Evolutionary conservation across 2,329 filamentous ascomycete species (phyloP), one percentile per base, ranked within the genome.

Genomic region (Sporothrix curviconia): DNA sequence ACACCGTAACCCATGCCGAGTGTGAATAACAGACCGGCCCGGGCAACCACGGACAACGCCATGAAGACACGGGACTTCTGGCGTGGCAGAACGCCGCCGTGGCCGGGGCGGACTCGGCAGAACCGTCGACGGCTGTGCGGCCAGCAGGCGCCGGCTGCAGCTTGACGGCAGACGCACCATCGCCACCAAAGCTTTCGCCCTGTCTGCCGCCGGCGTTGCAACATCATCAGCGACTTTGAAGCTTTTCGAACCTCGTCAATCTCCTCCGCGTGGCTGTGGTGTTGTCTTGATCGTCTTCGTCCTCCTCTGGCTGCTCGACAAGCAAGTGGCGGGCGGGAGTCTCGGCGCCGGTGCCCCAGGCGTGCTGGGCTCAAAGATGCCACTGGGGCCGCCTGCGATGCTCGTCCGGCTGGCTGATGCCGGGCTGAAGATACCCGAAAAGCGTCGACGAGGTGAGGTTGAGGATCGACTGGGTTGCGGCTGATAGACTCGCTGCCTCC

Each of bases 381-480:
- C 55, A 9, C 36, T 56, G 19, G 17, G 42, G 25, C 30, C 47
- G 42, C 53, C 55, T 22, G 15, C 51, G 60, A 66, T 62, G 43
- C 72, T 68, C 15, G 66, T 66, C 55, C 69, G 69, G 58, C 19
- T 59, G 51, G 56, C 50, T 1, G 22, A 28, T 0, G 82, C 82
- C 7, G 84, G 84, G 11, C 85, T 85, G 76, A 95, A 99, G 66
- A 99, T 99, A 56, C 94, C n/a, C 92, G 64, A 87, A 89, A 5
- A 99, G 81, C 0, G 94, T 96, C 2, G 90, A 92, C 9, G 89
- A 86, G 4, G 90, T 96, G 60, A 99, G 79, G 69, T 96, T 95
- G 67, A 91, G 76, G 58, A 90, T 82, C 9, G 90, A 96, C 63
- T 87, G 84, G 24, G 86, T n/a, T 88, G 59, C 89, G 84, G 67